Evolutionary conservation across 805 yeast species (phyloP).

Genomic region (Dipodascopsis uninucleata): DNA sequence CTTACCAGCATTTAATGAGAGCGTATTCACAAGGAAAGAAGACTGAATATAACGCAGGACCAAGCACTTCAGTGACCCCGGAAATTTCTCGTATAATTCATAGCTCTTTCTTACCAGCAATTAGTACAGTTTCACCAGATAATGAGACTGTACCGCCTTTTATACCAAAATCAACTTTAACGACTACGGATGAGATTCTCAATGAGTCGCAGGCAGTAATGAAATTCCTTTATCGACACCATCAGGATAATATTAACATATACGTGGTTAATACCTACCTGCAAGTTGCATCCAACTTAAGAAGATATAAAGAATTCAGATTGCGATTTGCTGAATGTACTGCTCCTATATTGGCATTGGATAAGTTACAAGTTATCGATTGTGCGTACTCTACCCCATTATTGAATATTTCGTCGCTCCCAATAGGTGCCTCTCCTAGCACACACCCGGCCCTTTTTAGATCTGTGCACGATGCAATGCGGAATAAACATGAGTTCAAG

Average conservation of each 20-base stretch:
- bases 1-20: constrained; percentile 35
- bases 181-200: constrained; percentile 44
- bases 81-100: background rate
- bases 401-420: constrained; percentile 10
- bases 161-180: constrained; percentile 53
- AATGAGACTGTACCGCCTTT: constrained; percentile 53
- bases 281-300: constrained; percentile 57
- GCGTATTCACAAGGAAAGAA: constrained; percentile 32
- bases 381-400: constrained; percentile 25
- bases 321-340: constrained; percentile 40
- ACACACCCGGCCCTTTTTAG: constrained; percentile 12
- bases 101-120: background rate
- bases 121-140: constrained; percentile 1
- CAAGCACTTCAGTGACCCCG: background rate
- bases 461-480: constrained; percentile 27
- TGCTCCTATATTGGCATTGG: constrained; percentile 40
- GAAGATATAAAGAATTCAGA: constrained; percentile 36
- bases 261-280: constrained; percentile 51
- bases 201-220: constrained; percentile 79
- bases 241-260: constrained; percentile 44
- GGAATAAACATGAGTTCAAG: constrained; percentile 19
- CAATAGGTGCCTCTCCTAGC: constrained; percentile 26
- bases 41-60: background rate
- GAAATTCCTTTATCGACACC: constrained; percentile 47
- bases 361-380: constrained; percentile 39